Percentiles rank a stretch among this genome's conserved stretches.
phyloP scores from a whole-genome alignment of 352 stramenopile genomes.

The Phytophthora melonis region DNA sequence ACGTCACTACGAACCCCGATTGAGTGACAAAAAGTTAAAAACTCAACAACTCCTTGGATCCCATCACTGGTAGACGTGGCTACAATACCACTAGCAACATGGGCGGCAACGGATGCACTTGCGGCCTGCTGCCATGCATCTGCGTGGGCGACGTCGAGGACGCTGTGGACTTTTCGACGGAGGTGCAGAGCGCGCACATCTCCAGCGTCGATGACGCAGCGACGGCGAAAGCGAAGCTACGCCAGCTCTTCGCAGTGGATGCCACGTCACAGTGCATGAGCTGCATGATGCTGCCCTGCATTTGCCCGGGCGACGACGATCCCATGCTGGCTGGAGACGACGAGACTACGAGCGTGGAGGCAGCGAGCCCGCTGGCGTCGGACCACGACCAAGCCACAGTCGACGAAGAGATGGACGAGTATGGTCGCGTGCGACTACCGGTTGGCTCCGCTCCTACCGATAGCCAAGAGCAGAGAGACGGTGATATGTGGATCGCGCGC shows the following conservation, averaged over 20 bases:
- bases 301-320: slow-evolving; percentile 75
- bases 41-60: background rate
- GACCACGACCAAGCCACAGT: slow-evolving; percentile 26
- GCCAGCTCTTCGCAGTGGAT: slow-evolving; percentile 61
- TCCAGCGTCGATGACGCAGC: background rate
- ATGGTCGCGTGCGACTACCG: slow-evolving; percentile 61
- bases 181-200: background rate
- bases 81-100: slow-evolving; percentile 14
- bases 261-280: slow-evolving; percentile 67
- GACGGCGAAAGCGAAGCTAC: slow-evolving; percentile 49
- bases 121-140: slow-evolving; percentile 77
- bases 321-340: slow-evolving; percentile 36
- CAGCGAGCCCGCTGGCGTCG: slow-evolving; percentile 44
- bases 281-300: slow-evolving; percentile 86
- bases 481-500: slow-evolving; percentile 68
- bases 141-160: slow-evolving; percentile 60
- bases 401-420: slow-evolving; percentile 55
- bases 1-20: background rate
- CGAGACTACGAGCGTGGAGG: slow-evolving; percentile 55
- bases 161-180: slow-evolving; percentile 29
- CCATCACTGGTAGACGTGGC: slow-evolving; percentile 14
- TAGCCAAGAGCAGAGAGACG: slow-evolving; percentile 3
- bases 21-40: background rate
- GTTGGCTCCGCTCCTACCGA: slow-evolving; percentile 6
- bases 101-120: slow-evolving; percentile 52